These are phyloP conservation scores for Fusarium nelsonii DNA, from an alignment of 2,329 filamentous ascomycete genomes.

Conservation along the genomic window DNA sequence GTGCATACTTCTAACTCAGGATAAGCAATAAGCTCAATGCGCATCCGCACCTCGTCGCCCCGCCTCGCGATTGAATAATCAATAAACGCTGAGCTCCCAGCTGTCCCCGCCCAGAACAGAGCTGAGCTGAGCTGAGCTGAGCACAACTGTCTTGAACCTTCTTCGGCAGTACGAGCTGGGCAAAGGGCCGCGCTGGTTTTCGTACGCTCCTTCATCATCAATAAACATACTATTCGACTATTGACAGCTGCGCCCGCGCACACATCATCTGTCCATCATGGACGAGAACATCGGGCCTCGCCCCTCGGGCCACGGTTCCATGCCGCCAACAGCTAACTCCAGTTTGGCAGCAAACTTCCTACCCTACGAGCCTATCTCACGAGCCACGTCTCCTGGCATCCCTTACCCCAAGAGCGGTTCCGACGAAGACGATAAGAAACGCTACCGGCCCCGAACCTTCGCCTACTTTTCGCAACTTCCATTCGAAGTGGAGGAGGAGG, in stretches of 20 bases:
- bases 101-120: conserved; percentile 27
- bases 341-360: conserved; percentile 56
- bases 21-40: conserved; percentile 36
- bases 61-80: conserved; percentile 31
- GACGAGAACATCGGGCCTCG: conserved; percentile 56
- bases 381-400: conserved; percentile 85
- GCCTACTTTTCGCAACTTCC: conserved; percentile 93
- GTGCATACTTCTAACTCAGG: conserved; percentile 9
- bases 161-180: not conserved
- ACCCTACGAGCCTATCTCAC: conserved; percentile 77
- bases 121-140: conserved; percentile 43
- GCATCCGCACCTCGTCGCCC: conserved; percentile 21
- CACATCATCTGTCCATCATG: conserved; percentile 46
- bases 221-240: not conserved
- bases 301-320: conserved; percentile 49
- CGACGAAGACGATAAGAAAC: conserved; percentile 67
- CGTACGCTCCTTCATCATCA: not conserved
- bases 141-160: not conserved
- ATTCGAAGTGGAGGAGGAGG: conserved; percentile 85
- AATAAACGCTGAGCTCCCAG: conserved; percentile 23
- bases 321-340: conserved; percentile 51
- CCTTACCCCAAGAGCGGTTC: conserved; percentile 62
- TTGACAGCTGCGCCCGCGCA: conserved; percentile 1
- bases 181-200: not conserved
- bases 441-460: conserved; percentile 89